A percentile compares a stretch with the other conserved stretches of the same genome.
phyloP scores from a whole-genome alignment of 768 basidiomycete species.

The Leccinum longicurvipes region DNA sequence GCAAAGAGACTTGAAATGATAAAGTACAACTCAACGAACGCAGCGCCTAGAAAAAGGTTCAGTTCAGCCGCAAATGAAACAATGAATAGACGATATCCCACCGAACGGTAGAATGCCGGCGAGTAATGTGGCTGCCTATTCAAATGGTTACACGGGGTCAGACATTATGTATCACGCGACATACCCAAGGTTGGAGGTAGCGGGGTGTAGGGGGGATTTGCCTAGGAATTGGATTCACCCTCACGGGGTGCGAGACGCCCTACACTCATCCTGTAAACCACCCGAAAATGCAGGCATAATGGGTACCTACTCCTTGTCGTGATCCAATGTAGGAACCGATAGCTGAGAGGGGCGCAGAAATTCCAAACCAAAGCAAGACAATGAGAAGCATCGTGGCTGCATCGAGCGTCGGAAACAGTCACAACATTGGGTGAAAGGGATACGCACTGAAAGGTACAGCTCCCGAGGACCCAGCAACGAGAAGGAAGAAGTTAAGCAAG shows the following conservation, averaged over 20 bases:
- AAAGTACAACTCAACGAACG: constrained; percentile 94
- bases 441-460: constrained; percentile 88
- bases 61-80: constrained; percentile 4
- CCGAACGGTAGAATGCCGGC: constrained; percentile 92
- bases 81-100: constrained; percentile 29
- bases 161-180: constrained; percentile 18
- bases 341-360: constrained; percentile 85
- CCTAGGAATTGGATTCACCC: constrained; percentile 92
- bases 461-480: constrained; percentile 83
- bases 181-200: constrained; percentile 80
- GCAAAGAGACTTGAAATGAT: constrained; percentile 90
- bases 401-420: neutral
- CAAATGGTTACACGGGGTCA: constrained; percentile 10
- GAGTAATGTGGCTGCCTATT: constrained; percentile 68
- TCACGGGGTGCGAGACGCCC: constrained; percentile 76
- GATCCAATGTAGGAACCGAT: constrained; percentile 85
- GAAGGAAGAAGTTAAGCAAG: constrained; percentile 86
- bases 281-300: neutral
- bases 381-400: constrained; percentile 82
- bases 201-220: constrained; percentile 88
- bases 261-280: constrained; percentile 29
- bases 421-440: neutral
- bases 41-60: constrained; percentile 59
- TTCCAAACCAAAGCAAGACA: constrained; percentile 87
- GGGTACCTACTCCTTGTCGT: constrained; percentile 70